A percentile compares a stretch with the other conserved stretches of the same genome.
phyloP scores from a whole-genome alignment of 257 asterid species.

The Solanum pennellii region DNA sequence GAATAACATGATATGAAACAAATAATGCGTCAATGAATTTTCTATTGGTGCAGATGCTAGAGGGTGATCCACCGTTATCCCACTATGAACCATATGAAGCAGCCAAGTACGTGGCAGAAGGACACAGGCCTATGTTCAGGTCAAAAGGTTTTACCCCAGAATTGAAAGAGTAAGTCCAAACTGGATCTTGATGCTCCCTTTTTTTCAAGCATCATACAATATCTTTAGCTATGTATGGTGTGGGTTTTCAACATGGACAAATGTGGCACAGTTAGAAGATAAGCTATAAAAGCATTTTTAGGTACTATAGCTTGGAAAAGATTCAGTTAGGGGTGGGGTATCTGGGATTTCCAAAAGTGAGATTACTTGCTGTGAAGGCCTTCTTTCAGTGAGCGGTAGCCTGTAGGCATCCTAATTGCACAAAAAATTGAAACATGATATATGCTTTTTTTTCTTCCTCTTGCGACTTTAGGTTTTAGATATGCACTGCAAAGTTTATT shows the following conservation, averaged over 20 bases:
- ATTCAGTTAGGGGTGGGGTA: neutral
- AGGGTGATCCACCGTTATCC: slow-evolving; percentile 91
- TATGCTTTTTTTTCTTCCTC: neutral
- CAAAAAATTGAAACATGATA: neutral
- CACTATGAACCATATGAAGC: slow-evolving; percentile 85
- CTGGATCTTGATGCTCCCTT: neutral
- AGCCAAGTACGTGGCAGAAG: slow-evolving; percentile 82
- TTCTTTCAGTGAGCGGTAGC: neutral
- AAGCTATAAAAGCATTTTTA: neutral
- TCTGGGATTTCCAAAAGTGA: neutral
- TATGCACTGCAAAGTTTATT: neutral
- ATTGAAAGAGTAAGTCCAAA: slow-evolving; percentile 69
- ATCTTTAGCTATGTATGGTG: neutral
- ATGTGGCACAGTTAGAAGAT: neutral
- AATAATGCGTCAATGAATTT: neutral
- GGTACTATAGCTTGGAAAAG: neutral
- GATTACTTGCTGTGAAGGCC: neutral
- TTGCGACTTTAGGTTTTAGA: neutral
- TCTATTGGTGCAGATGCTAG: slow-evolving; percentile 70
- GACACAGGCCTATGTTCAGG: slow-evolving; percentile 73
- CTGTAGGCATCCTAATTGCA: neutral
- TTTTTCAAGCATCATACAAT: neutral
- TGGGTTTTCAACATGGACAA: neutral
- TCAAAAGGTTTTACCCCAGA: slow-evolving; percentile 57
- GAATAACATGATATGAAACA: neutral